phyloP scores from a whole-genome alignment of 306 rosid species.

The Malus domestica region DNA sequence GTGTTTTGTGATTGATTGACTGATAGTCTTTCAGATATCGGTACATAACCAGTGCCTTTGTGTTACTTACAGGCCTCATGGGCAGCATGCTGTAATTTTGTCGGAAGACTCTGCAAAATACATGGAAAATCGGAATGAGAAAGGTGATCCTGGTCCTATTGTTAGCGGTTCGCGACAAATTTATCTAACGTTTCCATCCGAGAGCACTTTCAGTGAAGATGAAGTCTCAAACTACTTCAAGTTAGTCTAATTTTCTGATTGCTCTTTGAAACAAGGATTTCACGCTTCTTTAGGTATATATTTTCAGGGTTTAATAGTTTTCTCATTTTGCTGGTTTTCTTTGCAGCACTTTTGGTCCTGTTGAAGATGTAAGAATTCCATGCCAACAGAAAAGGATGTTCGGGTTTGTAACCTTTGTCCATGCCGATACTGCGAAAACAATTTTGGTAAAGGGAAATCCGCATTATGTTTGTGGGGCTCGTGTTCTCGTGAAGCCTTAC shows the following conservation, averaged over 20 bases:
- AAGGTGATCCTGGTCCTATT: constrained; percentile 45
- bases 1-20: background rate
- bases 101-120: constrained; percentile 55
- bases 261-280: background rate
- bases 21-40: background rate
- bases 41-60: background rate
- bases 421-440: constrained; percentile 54
- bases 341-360: constrained; percentile 55
- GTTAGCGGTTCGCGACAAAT: constrained; percentile 72
- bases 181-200: constrained; percentile 86
- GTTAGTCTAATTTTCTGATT: constrained; percentile 22
- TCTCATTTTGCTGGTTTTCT: constrained; percentile 5
- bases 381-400: constrained; percentile 77
- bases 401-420: constrained; percentile 75
- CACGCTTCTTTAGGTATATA: background rate
- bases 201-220: constrained; percentile 69
- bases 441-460: constrained; percentile 68
- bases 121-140: constrained; percentile 34
- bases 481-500: constrained; percentile 83
- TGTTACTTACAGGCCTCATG: constrained; percentile 64
- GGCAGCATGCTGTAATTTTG: constrained; percentile 73
- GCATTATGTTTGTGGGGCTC: constrained; percentile 62
- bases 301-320: background rate
- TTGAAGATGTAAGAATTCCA: constrained; percentile 88
- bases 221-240: constrained; percentile 76